Conservation (phyloP, 2,329 filamentous ascomycete genomes). For the Elsinoe perseae region DNA sequence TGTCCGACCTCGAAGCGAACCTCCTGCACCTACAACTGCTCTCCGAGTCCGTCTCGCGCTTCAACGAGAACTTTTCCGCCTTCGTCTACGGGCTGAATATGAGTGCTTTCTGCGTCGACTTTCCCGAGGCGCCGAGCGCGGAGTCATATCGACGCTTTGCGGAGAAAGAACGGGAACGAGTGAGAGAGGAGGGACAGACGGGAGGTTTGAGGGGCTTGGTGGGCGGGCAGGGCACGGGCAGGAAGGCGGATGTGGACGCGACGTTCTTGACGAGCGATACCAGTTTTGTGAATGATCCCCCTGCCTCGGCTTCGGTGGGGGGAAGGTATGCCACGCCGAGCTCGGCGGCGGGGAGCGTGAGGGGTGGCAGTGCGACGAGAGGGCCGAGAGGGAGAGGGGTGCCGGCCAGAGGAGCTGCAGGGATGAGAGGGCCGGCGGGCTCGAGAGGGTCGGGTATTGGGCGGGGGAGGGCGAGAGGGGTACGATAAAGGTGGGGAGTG, state of each 20-base stretch:
- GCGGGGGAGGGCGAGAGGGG: slow-evolving; percentile 29
- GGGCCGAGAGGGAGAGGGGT: slow-evolving; percentile 28
- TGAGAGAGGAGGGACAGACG: neutral
- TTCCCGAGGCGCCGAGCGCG: slow-evolving; percentile 59
- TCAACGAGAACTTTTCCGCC: slow-evolving; percentile 91
- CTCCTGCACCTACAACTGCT: slow-evolving; percentile 96
- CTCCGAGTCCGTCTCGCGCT: slow-evolving; percentile 87
- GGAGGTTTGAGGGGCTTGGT: neutral
- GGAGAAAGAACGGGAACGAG: neutral
- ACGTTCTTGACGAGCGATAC: slow-evolving; percentile 93
- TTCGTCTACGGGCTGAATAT: slow-evolving; percentile 96
- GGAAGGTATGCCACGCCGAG: slow-evolving; percentile 36
- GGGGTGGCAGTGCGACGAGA: slow-evolving; percentile 17
- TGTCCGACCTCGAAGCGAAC: slow-evolving; percentile 93
- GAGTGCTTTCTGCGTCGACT: slow-evolving; percentile 98
- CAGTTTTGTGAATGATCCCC: slow-evolving; percentile 81
- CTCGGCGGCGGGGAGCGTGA: neutral
- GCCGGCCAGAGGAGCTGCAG: slow-evolving; percentile 33
- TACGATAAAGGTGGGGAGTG: slow-evolving; percentile 18
- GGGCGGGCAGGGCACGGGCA: neutral
- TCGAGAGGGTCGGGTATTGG: slow-evolving; percentile 25
- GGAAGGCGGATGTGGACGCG: slow-evolving; percentile 53
- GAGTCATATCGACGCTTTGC: slow-evolving; percentile 16
- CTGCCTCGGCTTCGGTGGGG: slow-evolving; percentile 41
- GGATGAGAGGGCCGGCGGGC: slow-evolving; percentile 20